phyloP scores from a whole-genome alignment of 176 grass and related monocot genomes.

The Luzula sylvatica region DNA sequence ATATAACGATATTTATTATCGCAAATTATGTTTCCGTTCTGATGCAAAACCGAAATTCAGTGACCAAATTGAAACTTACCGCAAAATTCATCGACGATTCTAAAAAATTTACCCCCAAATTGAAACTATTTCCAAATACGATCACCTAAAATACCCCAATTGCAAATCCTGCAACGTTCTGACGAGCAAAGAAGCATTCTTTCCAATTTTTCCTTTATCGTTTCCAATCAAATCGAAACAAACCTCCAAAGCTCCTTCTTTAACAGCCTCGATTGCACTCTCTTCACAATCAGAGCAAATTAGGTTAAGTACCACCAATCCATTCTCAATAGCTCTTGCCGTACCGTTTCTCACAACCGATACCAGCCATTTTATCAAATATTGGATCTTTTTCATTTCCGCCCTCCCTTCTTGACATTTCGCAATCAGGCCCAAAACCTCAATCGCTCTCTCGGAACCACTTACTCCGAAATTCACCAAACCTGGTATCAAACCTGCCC shows the following conservation, averaged over 20 bases:
- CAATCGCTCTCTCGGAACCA: slow-evolving; percentile 72
- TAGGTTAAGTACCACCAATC: slow-evolving; percentile 55
- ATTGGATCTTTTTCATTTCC: slow-evolving; percentile 44
- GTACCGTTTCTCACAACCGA: slow-evolving; percentile 35
- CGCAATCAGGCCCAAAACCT: slow-evolving; percentile 61
- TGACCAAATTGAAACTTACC: slow-evolving; percentile 21
- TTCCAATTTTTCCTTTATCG: slow-evolving; percentile 69
- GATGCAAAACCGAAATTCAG: slow-evolving; percentile 35
- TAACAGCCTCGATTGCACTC: slow-evolving; percentile 41
- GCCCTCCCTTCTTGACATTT: slow-evolving; percentile 65
- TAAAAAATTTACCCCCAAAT: not conserved
- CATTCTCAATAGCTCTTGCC: slow-evolving; percentile 61
- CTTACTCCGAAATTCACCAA: slow-evolving; percentile 45
- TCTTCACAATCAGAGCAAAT: slow-evolving; percentile 49
- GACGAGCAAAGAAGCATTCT: slow-evolving; percentile 58
- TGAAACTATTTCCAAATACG: not conserved
- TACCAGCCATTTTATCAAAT: slow-evolving; percentile 38
- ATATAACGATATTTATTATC: not conserved
- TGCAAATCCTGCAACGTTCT: slow-evolving; percentile 50
- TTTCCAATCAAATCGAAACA: slow-evolving; percentile 44
- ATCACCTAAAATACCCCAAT: slow-evolving; percentile 23
- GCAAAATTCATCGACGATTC: slow-evolving; percentile 7
- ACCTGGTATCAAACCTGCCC: slow-evolving; percentile 34
- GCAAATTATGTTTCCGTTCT: slow-evolving; percentile 4
- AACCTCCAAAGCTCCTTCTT: slow-evolving; percentile 56